Base-by-base conservation (phyloP, 176 grass and related monocot species). In the Leersia perrieri region DNA sequence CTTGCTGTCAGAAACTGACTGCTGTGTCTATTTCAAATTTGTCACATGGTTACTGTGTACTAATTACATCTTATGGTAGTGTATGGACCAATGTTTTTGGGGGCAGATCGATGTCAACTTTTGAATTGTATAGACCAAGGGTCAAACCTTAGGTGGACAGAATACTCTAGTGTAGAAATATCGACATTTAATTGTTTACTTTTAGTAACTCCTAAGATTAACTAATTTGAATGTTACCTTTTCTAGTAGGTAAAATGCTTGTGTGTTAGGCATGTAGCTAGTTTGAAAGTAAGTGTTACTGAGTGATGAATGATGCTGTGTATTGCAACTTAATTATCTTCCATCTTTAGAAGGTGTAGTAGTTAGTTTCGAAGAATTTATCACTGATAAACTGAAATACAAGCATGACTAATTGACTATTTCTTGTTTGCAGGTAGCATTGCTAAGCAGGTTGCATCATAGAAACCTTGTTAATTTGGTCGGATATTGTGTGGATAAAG, bases 391-490 rank as follows among this genome's bases (percentile, higher is more conserved):
- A 81, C 78, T 58, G 63, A 55, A 68, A 35, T 68, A 18, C 30
- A 68, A 82, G 38, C 67, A 26, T 51, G 49, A 5, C 49, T 53
- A 53, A 53, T 58, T 81, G 33, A 12, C 38, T 69, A 69, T 35
- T 9, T 41, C 39, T 40, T 35, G 3, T 87, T 73, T 87, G 32
- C 88, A 99, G 92, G 96, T 99, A 38, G 91, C 87, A 72, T 86
- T 99, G 84, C 90, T 99, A 35, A 95, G 95, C 49, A 92, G 95
- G 87, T 82, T 98, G 84, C 95, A 98, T 87, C 95, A 98, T 31
- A 95, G 95, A 69, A 98, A 98, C 74, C 95, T 98, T 82, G 95
- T 98, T 38, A 98, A 98, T 98, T 89, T 98, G 87, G 92, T 98
- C 34, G 95, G 95, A n/a, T 98, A 95, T 73, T 98, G 95, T 38